Conservation (phyloP, 768 basidiomycete species). For the Leucogyrophana mollusca region DNA sequence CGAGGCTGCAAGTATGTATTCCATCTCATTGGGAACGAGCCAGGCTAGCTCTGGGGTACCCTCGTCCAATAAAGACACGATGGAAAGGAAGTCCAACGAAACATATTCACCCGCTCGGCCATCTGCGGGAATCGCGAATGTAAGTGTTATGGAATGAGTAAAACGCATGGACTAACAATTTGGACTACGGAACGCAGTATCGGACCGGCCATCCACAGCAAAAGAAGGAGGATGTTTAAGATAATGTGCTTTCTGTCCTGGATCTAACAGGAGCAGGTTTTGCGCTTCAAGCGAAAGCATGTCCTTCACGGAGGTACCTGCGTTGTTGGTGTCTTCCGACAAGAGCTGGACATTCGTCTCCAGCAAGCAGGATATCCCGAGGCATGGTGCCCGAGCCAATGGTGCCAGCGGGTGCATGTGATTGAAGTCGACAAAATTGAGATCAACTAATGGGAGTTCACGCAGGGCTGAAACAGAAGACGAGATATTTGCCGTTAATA, state of each 20-base stretch:
- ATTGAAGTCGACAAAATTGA: constrained; percentile 27
- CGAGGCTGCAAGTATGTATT: constrained; percentile 26
- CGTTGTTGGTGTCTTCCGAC: constrained; percentile 26
- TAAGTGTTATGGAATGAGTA: constrained; percentile 1
- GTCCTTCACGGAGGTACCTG: constrained; percentile 28
- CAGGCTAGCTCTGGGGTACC: constrained; percentile 30
- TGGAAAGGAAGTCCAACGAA: constrained; percentile 35
- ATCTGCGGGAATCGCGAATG: constrained; percentile 14
- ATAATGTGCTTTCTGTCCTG: constrained; percentile 35
- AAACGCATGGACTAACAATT: constrained; percentile 37
- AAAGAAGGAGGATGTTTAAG: constrained; percentile 44
- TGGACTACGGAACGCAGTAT: constrained; percentile 51
- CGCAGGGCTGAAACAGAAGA: background rate
- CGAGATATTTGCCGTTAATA: constrained; percentile 1
- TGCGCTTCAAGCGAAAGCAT: constrained; percentile 43
- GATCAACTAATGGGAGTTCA: background rate
- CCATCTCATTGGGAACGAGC: constrained; percentile 35
- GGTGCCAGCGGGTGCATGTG: constrained; percentile 3
- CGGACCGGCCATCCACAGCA: constrained; percentile 53
- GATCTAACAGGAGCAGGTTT: constrained; percentile 34
- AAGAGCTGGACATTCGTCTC: constrained; percentile 52
- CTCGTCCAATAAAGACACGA: constrained; percentile 16
- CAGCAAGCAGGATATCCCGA: constrained; percentile 44
- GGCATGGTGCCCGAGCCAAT: constrained; percentile 38
- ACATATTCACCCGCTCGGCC: constrained; percentile 37